Conservation (phyloP, 768 basidiomycete species). For the Grammothele lineata region DNA sequence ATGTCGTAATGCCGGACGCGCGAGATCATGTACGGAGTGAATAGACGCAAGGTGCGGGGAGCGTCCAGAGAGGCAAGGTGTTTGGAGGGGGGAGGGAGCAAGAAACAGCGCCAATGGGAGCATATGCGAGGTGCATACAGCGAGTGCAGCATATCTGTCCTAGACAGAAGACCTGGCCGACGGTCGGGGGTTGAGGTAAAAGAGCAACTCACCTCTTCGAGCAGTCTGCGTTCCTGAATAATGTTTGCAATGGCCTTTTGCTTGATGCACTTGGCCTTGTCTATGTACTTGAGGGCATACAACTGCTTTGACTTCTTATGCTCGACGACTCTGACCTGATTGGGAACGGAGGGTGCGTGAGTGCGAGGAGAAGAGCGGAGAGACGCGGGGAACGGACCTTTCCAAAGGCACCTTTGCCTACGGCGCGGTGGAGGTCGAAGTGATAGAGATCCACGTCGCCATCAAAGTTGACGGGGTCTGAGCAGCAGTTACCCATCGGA, state of each 20-base stretch:
- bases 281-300: slow-evolving; percentile 97
- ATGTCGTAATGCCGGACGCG: too few species aligned
- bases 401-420: slow-evolving; percentile 97
- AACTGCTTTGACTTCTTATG: slow-evolving; percentile 91
- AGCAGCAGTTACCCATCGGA: slow-evolving; percentile 26
- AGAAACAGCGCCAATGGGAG: too few species aligned
- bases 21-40: too few species aligned
- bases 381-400: slow-evolving; percentile 58
- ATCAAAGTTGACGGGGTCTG: slow-evolving; percentile 51
- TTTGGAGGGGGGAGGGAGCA: too few species aligned
- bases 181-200: too few species aligned
- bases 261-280: slow-evolving; percentile 87
- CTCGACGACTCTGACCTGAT: slow-evolving; percentile 91
- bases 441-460: slow-evolving; percentile 83
- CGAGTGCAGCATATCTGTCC: too few species aligned
- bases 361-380: slow-evolving; percentile 1
- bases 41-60: too few species aligned
- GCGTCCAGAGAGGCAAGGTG: too few species aligned
- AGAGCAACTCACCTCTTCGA: slow-evolving; percentile 70
- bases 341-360: not conserved
- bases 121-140: too few species aligned
- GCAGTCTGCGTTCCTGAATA: slow-evolving; percentile 86
- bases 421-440: slow-evolving; percentile 92
- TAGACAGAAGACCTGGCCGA: too few species aligned
- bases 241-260: slow-evolving; percentile 91